These are phyloP conservation scores for Megacollybia marginata DNA, from an alignment of 768 basidiomycete genomes.

Conservation along the genomic window DNA sequence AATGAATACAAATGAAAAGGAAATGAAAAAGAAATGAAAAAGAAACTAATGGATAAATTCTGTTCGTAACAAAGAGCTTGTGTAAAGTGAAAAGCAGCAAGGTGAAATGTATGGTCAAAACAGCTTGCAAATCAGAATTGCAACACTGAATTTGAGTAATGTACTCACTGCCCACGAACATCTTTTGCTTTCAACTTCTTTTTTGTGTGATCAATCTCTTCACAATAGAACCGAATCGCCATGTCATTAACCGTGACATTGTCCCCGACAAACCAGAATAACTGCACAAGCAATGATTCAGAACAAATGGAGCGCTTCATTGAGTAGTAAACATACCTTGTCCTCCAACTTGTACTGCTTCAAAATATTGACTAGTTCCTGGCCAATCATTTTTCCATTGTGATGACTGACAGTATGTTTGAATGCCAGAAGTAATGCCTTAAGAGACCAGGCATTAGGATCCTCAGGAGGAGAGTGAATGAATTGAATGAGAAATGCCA, in stretches of 20 bases:
- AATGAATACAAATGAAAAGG: not conserved
- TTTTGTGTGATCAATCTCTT: slow-evolving; percentile 2
- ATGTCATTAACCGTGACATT: slow-evolving; percentile 9
- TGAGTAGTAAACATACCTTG: slow-evolving; percentile 4
- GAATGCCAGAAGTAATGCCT: slow-evolving; percentile 9
- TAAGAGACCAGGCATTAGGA: slow-evolving; percentile 8
- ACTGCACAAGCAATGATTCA: not conserved
- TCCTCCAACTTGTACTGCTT: slow-evolving; percentile 7
- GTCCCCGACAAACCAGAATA: slow-evolving; percentile 9
- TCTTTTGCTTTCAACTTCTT: slow-evolving; percentile 4
- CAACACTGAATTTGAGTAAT: not conserved
- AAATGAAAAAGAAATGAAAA: not conserved
- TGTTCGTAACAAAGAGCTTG: too few species aligned
- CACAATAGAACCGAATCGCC: slow-evolving; percentile 4
- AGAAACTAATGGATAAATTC: too few species aligned
- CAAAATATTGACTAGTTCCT: slow-evolving; percentile 7
- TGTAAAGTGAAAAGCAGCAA: slow-evolving; percentile 8
- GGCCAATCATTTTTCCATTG: slow-evolving; percentile 10
- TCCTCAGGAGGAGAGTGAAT: not conserved
- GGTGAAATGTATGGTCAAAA: slow-evolving; percentile 11
- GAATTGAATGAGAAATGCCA: not conserved
- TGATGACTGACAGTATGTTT: slow-evolving; percentile 7
- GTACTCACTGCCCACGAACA: slow-evolving; percentile 1
- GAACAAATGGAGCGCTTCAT: not conserved
- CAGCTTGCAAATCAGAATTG: slow-evolving; percentile 1